Base-by-base conservation (phyloP, 306 rosid species). In the Oemleria cerasiformis region DNA sequence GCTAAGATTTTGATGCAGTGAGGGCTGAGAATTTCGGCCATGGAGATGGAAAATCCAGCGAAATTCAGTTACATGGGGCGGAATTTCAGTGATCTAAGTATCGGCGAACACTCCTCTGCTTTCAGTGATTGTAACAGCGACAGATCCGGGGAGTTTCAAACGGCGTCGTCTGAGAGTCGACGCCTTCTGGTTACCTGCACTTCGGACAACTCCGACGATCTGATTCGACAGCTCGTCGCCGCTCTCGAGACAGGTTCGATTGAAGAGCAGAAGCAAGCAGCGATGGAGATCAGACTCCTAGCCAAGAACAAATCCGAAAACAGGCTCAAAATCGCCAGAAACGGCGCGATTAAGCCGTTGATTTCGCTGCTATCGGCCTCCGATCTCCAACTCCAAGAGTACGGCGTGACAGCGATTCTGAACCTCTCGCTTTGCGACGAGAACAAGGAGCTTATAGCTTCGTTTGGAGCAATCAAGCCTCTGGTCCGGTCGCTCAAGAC, bases 51-150 rank as follows among this genome's bases (percentile, higher is more conserved):
- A 40, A 68, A 75, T 67, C 74, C 80, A 3, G 7, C 56, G 14
- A 78, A 72, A 66, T 88, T 59, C 73, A 57, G 79, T 0, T 91
- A 73, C 75, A 73, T 89, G 84, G 96, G 89, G 5, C 78, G 87
- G 56, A 84, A 55, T 43, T 80, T 89, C 70, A 86, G 88, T 65
- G 84, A 86, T 69, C 82, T 86, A 23, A 78, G 80, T 58, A 76
- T 72, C 83, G 88, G 71, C 44, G 89, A 88, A 2, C 63, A 61
- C 8, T 85, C 96, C 19, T 81, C 96, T 14, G 96, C 99, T 50
- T 95, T 95, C 71, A 91, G 99, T 78, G 99, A 95, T 56, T 91
- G 99, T 58, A 88, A 88, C 74, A 95, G 99, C 71, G 99, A 95
- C 68, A 82, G 92, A 88, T 95, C 99, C 79, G 92, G 96, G 25